Conservation (phyloP, 192 early-diverging fungal species). For the Gaertneriomyces sp. region DNA sequence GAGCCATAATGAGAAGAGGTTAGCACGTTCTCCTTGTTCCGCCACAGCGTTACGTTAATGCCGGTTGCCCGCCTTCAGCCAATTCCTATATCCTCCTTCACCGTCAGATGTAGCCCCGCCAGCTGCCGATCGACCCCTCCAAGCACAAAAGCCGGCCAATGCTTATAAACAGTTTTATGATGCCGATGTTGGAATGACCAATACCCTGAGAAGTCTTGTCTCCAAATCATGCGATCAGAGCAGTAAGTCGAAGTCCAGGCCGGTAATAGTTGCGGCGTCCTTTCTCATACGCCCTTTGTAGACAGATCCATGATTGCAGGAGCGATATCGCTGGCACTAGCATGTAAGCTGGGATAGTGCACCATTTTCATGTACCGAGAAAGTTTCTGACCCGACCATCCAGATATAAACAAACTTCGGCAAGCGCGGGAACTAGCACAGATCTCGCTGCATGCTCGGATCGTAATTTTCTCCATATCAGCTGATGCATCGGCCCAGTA, state of each 20-base stretch:
- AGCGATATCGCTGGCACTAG: constrained; percentile 31
- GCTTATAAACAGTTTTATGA: constrained; percentile 48
- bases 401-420: constrained; percentile 69
- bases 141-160: constrained; percentile 36
- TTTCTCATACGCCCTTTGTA: not conserved
- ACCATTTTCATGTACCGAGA: not conserved
- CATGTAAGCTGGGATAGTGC: constrained; percentile 21
- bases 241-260: too few relatives aligned
- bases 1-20: constrained; percentile 31
- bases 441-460: constrained; percentile 62
- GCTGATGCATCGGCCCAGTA: constrained; percentile 86
- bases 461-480: constrained; percentile 82
- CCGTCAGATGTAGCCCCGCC: constrained; percentile 1
- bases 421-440: constrained; percentile 44
- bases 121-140: not conserved
- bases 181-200: constrained; percentile 35
- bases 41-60: not conserved
- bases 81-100: constrained; percentile 21
- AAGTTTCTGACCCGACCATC: not conserved
- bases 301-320: constrained; percentile 25
- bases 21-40: not conserved
- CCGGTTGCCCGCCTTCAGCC: constrained; percentile 2
- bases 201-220: constrained; percentile 10
- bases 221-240: too few relatives aligned
- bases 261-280: too few relatives aligned